Evolutionary conservation across 2,329 filamentous ascomycete species (phyloP), one percentile per base, ranked within the genome.

Genomic region (Aspergillus fumigatus): DNA sequence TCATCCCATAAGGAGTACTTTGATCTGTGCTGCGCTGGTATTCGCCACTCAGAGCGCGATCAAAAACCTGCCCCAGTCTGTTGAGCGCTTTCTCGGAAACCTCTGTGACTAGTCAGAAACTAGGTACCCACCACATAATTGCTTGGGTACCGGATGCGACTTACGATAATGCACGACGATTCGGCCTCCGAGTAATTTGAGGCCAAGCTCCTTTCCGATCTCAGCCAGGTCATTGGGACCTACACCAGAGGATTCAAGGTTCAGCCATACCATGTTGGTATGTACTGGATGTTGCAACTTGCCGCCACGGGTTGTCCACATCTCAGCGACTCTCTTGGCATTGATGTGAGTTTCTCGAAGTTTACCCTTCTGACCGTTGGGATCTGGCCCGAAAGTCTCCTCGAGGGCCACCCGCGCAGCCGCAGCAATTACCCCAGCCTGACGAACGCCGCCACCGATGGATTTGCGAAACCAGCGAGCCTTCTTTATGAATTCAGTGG

Each of bases 241-340:
- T 32, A 87, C 70, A 0, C 83, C 82, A 10, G 83, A 82, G 1
- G 81, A 80, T 29, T 84, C 81, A 17, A 94, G 76, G 70, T 95
- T 87, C 56, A 95, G 68, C 90, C 90, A 96, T 35, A 90, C 84
- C 89, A 96, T 95, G 75, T 96, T 96, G n/a, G 91, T 95, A 68
- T 96, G 87, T 1, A 89, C 87, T 0, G 88, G 87, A 57, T 87
- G 80, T 21, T 80, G 73, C 55, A 91, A 74, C 73, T 82, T 84
- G 1, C 90, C 91, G 4, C 90, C 90, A 52, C 86, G 77, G 17
- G 75, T 76, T 4, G 78, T 82, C 91, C 91, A 96, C 61, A 88
- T 72, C 32, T 79, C 75, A 26, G 81, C 85, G 25, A 92, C 78
- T 63, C 77, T 77, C 70, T 82, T 82, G 2, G 89, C 88, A 29